Base-by-base conservation (phyloP, 192 early-diverging fungal genomes). In the Coemansia biformis region DNA sequence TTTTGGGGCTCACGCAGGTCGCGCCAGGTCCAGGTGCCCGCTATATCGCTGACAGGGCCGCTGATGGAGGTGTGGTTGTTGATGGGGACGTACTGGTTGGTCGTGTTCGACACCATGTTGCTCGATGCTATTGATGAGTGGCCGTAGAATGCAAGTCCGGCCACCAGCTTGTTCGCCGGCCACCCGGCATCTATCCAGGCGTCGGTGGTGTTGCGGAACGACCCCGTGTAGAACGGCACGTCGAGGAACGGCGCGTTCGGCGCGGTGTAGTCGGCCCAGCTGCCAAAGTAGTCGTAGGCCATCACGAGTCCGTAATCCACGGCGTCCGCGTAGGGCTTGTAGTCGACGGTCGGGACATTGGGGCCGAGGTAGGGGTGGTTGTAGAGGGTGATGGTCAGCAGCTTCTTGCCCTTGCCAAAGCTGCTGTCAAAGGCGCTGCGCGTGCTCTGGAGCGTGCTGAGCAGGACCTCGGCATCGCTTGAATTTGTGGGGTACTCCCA, bases 221-320 rank as follows among this genome's bases (percentile, higher is more conserved):
- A 76, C 23, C 61, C 61, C n/a, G 55, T 48, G 30, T 69, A 64
- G 42, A 59, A 74, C 8, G 63, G 55, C 26, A 75, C 59, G 30
- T 63, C 54, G 26, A 65, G 39, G 34, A 83, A 76, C 18, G 61
- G 60, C 4, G 73, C 57, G 42, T 68, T 57, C 21, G 73, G 66
- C 36, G 66, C 73, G 8, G 61, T 56, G 48, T 81, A 72, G 35
- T 83, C 81, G 14, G 82, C 75, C 66, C 83, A 83, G 44, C 81
- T 79, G 29, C 83, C 83, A 62, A 80, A 63, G 53, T 74, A 78
- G 66, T 83, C 85, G 55, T 88, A 86, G 0, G 77, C 78, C 85
- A 89, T 87, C 15, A 86, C 48, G 37, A 85, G 80, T 23, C 84
- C 79, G 36, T 79, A 79, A 59, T 82, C 76, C 14, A 91, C 72